phyloP scores from a whole-genome alignment of 2,329 filamentous ascomycete species.

The Endoconidiophora polonica region DNA sequence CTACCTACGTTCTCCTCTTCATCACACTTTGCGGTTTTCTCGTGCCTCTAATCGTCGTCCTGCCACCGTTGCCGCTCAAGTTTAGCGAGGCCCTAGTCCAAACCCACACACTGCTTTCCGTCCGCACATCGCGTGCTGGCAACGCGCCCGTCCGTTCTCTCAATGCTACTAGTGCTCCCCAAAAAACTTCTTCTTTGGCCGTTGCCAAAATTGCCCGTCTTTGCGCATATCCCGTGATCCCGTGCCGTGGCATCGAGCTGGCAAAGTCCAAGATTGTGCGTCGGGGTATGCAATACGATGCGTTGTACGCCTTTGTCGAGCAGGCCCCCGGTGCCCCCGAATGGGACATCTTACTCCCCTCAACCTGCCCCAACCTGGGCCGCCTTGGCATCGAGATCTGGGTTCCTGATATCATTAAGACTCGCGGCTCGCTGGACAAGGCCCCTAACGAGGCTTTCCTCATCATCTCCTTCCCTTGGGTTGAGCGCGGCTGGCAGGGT shows the following conservation, averaged over 20 bases:
- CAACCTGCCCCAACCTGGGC: slow-evolving; percentile 31
- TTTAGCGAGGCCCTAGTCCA: slow-evolving; percentile 36
- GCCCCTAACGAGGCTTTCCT: slow-evolving; percentile 36
- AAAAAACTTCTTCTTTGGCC: neutral
- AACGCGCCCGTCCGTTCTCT: slow-evolving; percentile 5
- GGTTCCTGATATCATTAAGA: slow-evolving; percentile 46
- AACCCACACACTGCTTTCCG: slow-evolving; percentile 32
- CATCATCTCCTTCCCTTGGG: slow-evolving; percentile 50
- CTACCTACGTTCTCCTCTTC: slow-evolving; percentile 24
- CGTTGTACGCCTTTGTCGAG: slow-evolving; percentile 70
- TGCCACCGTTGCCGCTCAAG: slow-evolving; percentile 36
- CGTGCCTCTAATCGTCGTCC: slow-evolving; percentile 35
- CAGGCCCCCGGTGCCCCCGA: slow-evolving; percentile 25
- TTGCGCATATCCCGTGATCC: slow-evolving; percentile 71
- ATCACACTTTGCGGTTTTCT: slow-evolving; percentile 33
- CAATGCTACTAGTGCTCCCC: neutral
- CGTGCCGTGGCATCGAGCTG: slow-evolving; percentile 62
- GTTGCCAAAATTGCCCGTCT: slow-evolving; percentile 39
- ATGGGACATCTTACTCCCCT: slow-evolving; percentile 5
- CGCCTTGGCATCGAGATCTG: slow-evolving; percentile 52
- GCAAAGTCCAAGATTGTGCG: slow-evolving; percentile 44
- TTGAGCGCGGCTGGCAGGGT: slow-evolving; percentile 23
- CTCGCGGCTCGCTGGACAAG: slow-evolving; percentile 28
- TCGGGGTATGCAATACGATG: slow-evolving; percentile 61
- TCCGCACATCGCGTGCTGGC: slow-evolving; percentile 10